phyloP scores from a whole-genome alignment of 2,329 filamentous ascomycete genomes.

The Hypoxylon sp. region DNA sequence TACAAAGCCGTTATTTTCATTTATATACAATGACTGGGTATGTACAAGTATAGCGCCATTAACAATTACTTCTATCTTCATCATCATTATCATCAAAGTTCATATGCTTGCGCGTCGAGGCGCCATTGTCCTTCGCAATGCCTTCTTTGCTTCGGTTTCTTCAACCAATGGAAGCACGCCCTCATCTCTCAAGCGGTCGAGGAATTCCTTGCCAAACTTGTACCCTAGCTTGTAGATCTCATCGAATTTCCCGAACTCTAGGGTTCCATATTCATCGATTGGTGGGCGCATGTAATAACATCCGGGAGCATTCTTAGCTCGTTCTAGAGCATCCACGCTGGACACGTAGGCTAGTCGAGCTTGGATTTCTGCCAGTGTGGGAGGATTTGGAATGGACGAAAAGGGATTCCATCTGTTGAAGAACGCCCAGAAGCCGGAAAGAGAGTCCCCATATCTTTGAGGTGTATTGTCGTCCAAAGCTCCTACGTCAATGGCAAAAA shows the following conservation, averaged over 20 bases:
- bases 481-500: conserved; percentile 96
- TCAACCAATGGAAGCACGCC: conserved; percentile 79
- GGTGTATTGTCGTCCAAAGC: conserved; percentile 92
- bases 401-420: conserved; percentile 98
- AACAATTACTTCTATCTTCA: conserved; percentile 6
- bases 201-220: conserved; percentile 83
- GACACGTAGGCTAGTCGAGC: conserved; percentile 94
- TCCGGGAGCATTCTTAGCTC: conserved; percentile 90
- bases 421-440: conserved; percentile 95
- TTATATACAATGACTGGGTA: background rate
- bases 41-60: background rate
- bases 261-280: conserved; percentile 90
- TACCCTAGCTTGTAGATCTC: conserved; percentile 95
- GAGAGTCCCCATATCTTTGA: conserved; percentile 91
- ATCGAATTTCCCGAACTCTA: conserved; percentile 98
- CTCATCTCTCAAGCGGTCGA: conserved; percentile 82
- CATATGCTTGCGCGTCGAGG: conserved; percentile 84
- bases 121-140: conserved; percentile 82
- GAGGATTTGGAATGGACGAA: conserved; percentile 88
- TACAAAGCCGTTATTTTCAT: background rate
- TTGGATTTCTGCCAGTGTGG: conserved; percentile 95
- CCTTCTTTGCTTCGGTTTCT: conserved; percentile 83
- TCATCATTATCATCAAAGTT: conserved; percentile 14
- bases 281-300: conserved; percentile 98
- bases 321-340: conserved; percentile 92